Evolutionary conservation across 768 basidiomycete species (phyloP), one percentile per base, ranked within the genome.

Genomic region (Tulasnella sp.): DNA sequence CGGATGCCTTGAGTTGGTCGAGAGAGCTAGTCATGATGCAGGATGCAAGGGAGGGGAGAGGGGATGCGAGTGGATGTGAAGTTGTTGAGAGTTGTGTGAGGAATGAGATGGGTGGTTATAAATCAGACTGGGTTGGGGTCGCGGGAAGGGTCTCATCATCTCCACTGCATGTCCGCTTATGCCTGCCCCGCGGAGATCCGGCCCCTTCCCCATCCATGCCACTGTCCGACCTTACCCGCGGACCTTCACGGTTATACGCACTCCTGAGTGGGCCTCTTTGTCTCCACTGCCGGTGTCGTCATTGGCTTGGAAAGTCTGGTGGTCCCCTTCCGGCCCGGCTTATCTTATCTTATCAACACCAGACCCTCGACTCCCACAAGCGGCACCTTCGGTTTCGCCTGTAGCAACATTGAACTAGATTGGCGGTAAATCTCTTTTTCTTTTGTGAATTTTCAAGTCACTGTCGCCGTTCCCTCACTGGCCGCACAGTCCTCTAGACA

Each of bases 1-100:
- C 97, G 81, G 93, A 92, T 80, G 91, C 88, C 83, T 97, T 97
- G 83, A 97, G 92, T 77, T 80, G 79, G 77, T 85, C 84, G 79
- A 85, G 82, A 42, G 82, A 81, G 78, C 81, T 80, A 76, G 83
- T 78, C 84, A 84, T 85, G 42, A 37, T 64, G 25, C 25, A 34
- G 14, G n/a, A n/a, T n/a, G n/a, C n/a, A 49, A n/a, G 9, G 49
- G 49, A 49, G 49, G 22, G 49, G 49, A 49, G 49, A 49, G 58
- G 58, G 58, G 12, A 64, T 64, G 58, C 58, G 58, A 12, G 58
- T 25, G 31, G 58, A 64, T 25, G 31, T 64, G 31, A 64, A 64
- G 22, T 29, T 25, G 58, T 29, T 12, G 29, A 17, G 58, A 34
- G 29, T 34, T 4, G 3, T n/a, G n/a, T 5, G 31, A 34, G 58